Percentiles rank a stretch among this genome's conserved stretches.
phyloP scores from a whole-genome alignment of 306 rosid genomes.

The Malus fusca region DNA sequence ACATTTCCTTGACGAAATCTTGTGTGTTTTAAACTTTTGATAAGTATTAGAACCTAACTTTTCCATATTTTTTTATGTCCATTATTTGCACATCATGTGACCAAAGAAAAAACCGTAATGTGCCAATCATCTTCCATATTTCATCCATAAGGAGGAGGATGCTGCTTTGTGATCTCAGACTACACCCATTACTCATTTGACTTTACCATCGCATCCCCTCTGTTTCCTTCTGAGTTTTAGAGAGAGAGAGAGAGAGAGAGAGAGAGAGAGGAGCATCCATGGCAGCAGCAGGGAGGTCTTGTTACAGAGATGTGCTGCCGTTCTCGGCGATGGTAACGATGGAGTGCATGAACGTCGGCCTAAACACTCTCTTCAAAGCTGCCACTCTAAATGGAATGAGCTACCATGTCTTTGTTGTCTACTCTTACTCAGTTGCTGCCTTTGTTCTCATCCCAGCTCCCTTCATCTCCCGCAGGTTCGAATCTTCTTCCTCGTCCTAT shows the following conservation, averaged over 20 bases:
- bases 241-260: constrained; percentile 12
- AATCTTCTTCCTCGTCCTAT: not conserved
- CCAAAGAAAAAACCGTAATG: not conserved
- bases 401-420: constrained; percentile 64
- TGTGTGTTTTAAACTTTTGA: no score
- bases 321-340: constrained; percentile 52
- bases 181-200: not conserved
- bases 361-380: constrained; percentile 78
- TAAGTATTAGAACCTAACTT: no score
- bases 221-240: not conserved
- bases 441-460: constrained; percentile 55
- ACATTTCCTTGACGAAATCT: no score
- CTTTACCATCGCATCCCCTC: not conserved
- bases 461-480: constrained; percentile 47
- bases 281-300: constrained; percentile 26
- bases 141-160: not conserved
- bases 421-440: constrained; percentile 63
- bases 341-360: constrained; percentile 60
- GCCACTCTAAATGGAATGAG: constrained; percentile 73
- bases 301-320: constrained; percentile 42
- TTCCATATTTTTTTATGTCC: no score
- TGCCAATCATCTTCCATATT: not conserved
- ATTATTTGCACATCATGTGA: no score
- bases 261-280: constrained; percentile 13
- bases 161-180: not conserved